Evolutionary conservation across 164 flowering plant genomes (phyloP), one percentile per base, ranked within the genome.

Genomic region (Aristolochia contorta): DNA sequence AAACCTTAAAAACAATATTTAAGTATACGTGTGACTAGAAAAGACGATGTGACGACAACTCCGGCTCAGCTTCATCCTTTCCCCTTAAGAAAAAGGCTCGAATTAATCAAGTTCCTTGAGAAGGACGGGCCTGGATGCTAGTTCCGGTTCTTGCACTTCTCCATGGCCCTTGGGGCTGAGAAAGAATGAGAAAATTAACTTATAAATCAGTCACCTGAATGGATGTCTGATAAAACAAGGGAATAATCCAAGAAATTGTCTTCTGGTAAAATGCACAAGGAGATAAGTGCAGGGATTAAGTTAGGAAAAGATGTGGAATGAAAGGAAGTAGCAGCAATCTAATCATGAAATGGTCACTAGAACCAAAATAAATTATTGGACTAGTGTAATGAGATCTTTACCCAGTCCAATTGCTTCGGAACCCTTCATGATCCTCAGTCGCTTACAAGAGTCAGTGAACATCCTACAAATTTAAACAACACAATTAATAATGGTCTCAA

Each of bases 381-480:
- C 27, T 24, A 27, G 5, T 53, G 23, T 53, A 22, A 14, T 22
- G 23, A 53, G 56, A 53, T 22, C 14, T 52, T n/a, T 80, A 84
- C 92, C 90, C 67, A 89, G 70, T 47, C 96, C 90, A 69, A 80
- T 78, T 56, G 95, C 91, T 21, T 87, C 89, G 16, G 89, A 79
- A 53, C 91, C 81, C 72, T 85, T 87, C 87, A 80, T 87, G 59
- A 87, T 85, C 75, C 89, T 72, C 67, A 87, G 63, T 70, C 86
- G 80, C 72, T 57, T 77, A 47, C 90, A 84, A 19, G 94, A 72
- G 47, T 69, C 77, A 3, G 69, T 80, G 68, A 87, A 87, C 91
- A 87, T 87, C 61, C 95, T 87, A 78, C 67, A 71, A 75, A 27
- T 66, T 66, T 8, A 46, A 55, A 66, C 47, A 71, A 65, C 50